These are phyloP conservation scores for Poteriospumella lacustris DNA, from an alignment of 108 stramenopile genomes.

Conservation along the genomic window DNA sequence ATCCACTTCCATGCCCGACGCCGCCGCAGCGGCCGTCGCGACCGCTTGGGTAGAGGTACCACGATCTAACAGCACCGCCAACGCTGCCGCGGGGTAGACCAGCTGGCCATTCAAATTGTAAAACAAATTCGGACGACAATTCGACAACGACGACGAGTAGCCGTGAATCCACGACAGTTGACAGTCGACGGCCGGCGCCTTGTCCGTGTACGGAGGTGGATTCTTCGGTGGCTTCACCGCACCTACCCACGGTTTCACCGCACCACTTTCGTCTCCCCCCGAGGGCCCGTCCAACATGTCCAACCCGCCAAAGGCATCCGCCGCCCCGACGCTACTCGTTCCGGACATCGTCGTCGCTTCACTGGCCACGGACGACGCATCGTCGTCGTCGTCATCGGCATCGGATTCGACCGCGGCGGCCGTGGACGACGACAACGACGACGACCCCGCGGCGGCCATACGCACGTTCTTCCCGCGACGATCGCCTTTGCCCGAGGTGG, in stretches of 20 bases:
- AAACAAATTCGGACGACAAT: conserved; percentile 1
- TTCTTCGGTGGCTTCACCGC: background rate
- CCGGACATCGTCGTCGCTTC: background rate
- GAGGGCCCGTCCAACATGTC: background rate
- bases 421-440: conserved; percentile 4
- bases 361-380: background rate
- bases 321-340: background rate
- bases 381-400: background rate
- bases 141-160: background rate
- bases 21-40: too few species aligned
- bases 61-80: conserved; percentile 29
- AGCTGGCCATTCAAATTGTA: conserved; percentile 3
- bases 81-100: conserved; percentile 27
- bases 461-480: background rate
- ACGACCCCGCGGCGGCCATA: too few species aligned
- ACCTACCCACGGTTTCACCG: conserved; percentile 19
- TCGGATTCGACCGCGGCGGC: too few species aligned
- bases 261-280: conserved; percentile 11
- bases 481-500: too few species aligned
- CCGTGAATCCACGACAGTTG: background rate
- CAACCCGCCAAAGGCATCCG: too few species aligned
- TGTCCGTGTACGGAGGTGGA: background rate
- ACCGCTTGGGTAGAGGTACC: too few species aligned
- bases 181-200: background rate
- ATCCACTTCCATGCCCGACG: too few species aligned